phyloP scores from a whole-genome alignment of 371 early-diverging fungal species.

The Blakeslea trispora region DNA sequence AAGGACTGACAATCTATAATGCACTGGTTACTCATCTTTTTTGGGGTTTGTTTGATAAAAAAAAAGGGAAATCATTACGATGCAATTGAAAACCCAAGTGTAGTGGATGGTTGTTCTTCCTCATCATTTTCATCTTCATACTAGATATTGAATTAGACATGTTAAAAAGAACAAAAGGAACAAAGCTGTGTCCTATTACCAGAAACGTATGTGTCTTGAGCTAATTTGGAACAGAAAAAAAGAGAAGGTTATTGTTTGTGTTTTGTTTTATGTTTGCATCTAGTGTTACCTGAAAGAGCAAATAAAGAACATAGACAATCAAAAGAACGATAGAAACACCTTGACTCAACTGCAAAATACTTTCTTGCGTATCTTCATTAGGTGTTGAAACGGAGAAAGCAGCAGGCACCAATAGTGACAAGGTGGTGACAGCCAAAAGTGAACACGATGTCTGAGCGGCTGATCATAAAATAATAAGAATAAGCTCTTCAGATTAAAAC shows the following conservation, averaged over 20 bases:
- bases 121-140: slow-evolving; percentile 54
- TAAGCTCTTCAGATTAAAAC: too few species aligned
- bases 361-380: slow-evolving; percentile 25
- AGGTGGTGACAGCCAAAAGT: slow-evolving; percentile 73
- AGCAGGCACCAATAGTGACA: slow-evolving; percentile 83
- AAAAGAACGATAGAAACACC: slow-evolving; percentile 75
- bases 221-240: slow-evolving; percentile 36
- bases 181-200: slow-evolving; percentile 28
- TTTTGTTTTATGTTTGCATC: background rate
- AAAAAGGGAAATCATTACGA: slow-evolving; percentile 24
- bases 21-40: too few species aligned
- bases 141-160: slow-evolving; percentile 14
- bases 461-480: slow-evolving; percentile 12
- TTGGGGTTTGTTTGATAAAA: background rate
- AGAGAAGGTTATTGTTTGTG: background rate
- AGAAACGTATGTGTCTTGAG: slow-evolving; percentile 72
- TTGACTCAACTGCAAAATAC: slow-evolving; percentile 67
- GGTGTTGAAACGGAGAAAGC: slow-evolving; percentile 58
- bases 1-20: slow-evolving; percentile 45
- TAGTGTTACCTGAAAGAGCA: slow-evolving; percentile 63
- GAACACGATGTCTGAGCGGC: slow-evolving; percentile 80
- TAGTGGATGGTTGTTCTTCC: slow-evolving; percentile 52
- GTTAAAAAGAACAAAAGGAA: background rate
- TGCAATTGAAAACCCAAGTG: slow-evolving; percentile 44
- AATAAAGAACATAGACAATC: slow-evolving; percentile 66